These are phyloP conservation scores for Dictyostelium intermedium DNA, from an alignment of 78 protist species.

Conservation along the genomic window DNA sequence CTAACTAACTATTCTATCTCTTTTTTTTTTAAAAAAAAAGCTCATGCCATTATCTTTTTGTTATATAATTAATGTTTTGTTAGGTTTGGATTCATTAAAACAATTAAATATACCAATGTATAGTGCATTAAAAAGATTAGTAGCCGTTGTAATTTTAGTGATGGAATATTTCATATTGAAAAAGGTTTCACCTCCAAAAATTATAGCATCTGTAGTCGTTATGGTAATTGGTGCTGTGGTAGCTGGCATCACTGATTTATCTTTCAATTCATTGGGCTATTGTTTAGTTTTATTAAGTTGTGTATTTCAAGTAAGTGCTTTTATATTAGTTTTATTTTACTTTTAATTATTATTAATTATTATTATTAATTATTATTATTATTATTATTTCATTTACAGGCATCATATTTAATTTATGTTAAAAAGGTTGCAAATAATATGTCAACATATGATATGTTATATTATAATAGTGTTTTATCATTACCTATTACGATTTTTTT, in stretches of 20 bases:
- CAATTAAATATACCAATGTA: conserved; percentile 74
- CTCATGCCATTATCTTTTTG: conserved; percentile 59
- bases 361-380: neutral
- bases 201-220: conserved; percentile 28
- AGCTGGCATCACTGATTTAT: conserved; percentile 55
- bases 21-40: neutral
- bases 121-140: conserved; percentile 66
- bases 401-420: conserved; percentile 53
- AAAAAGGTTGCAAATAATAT: conserved; percentile 42
- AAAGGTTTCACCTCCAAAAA: conserved; percentile 37
- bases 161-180: conserved; percentile 62
- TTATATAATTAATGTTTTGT: conserved; percentile 53
- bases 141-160: conserved; percentile 32
- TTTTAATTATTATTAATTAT: neutral
- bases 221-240: conserved; percentile 70
- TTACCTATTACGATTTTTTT: conserved; percentile 24
- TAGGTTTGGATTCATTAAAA: conserved; percentile 44
- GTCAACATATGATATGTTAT: conserved; percentile 65
- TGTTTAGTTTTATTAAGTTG: conserved; percentile 44
- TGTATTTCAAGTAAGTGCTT: conserved; percentile 37
- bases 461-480: conserved; percentile 53
- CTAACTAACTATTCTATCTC: too few species aligned
- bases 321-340: neutral
- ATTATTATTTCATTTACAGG: neutral
- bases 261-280: conserved; percentile 46